Conservation (phyloP, 768 basidiomycete species). For the Suillus occidentalis region DNA sequence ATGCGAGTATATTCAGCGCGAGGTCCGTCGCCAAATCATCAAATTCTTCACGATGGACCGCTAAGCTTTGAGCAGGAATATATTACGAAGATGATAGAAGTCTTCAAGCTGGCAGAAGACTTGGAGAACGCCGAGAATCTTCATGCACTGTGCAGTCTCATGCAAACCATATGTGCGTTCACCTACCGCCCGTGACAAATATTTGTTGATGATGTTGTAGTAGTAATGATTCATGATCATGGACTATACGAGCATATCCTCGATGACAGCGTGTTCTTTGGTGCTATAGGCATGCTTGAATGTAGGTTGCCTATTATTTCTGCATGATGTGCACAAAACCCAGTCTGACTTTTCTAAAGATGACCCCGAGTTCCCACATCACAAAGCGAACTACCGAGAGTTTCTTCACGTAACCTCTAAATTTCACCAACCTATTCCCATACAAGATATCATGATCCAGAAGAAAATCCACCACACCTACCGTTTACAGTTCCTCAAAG, state of each 20-base stretch:
- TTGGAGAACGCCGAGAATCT: constrained; percentile 88
- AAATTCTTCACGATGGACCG: constrained; percentile 13
- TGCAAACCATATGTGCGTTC: constrained; percentile 88
- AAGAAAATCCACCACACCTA: constrained; percentile 96
- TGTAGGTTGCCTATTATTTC: constrained; percentile 54
- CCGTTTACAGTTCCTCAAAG: constrained; percentile 95
- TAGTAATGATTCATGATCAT: constrained; percentile 96
- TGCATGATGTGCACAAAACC: constrained; percentile 11
- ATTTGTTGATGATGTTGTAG: constrained; percentile 39
- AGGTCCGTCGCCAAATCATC: constrained; percentile 48
- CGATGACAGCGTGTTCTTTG: constrained; percentile 88
- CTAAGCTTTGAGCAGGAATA: constrained; percentile 59
- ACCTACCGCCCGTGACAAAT: neutral
- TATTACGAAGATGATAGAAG: constrained; percentile 80
- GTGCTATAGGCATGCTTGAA: constrained; percentile 95
- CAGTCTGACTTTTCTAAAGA: constrained; percentile 48
- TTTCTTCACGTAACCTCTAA: constrained; percentile 82
- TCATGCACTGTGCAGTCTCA: constrained; percentile 86
- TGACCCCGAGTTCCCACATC: constrained; percentile 94
- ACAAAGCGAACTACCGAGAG: constrained; percentile 96
- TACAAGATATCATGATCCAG: constrained; percentile 72
- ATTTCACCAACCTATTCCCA: constrained; percentile 87
- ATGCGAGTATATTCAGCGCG: constrained; percentile 84
- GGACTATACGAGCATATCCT: constrained; percentile 92
- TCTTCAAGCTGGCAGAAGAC: constrained; percentile 89